Base-by-base conservation (phyloP, 768 basidiomycete genomes). In the Tricholomella constricta region DNA sequence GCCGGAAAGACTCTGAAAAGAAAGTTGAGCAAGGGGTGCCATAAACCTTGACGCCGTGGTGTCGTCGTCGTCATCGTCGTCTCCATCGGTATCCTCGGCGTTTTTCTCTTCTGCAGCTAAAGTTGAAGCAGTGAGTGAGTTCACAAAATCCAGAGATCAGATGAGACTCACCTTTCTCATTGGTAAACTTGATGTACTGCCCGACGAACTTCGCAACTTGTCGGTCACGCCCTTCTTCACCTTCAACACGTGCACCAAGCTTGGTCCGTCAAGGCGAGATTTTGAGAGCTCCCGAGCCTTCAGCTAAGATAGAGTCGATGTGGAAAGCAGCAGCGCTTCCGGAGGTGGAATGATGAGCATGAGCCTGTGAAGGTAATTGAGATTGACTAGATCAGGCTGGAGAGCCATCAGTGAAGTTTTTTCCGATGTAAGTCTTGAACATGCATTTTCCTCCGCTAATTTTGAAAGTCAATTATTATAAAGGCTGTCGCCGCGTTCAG, bases 141-240 rank as follows among this genome's bases (percentile, higher is more conserved):
- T 41, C 23, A 40, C 14, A 9, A 36, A 34, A 29, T 10, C 9
- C 15, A 31, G 31, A 26, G 7, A n/a, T 26, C 23, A 20, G 44
- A 14, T 34, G 40, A 14, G 17, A 49, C 80, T 41, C 49, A 91
- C 94, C 85, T 72, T 89, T 87, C 63, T 89, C 83, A 34, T 88
- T 86, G 26, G 90, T 70, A 67, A 87, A 89, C 37, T 77, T 84
- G 19, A 88, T 78, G 65, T 93, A 98, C 11, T 81, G 82, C 2
- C 84, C 89, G 3, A 92, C 73, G 65, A 97, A 97, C 73, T 88
- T 94, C 68, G 91, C 73, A 22, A 87, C n/a, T n/a, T n/a, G 73
- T 34, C 88, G 72, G 67, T 97, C 94, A 81, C 79, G 7, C 94
- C 94, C 68, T 94, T 96, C 77, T 94, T 97, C 34, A 90, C 64